Evolutionary conservation across 228 moss, liverwort and hornwort genomes (phyloP).

Genomic region (Sphagnum fallax): DNA sequence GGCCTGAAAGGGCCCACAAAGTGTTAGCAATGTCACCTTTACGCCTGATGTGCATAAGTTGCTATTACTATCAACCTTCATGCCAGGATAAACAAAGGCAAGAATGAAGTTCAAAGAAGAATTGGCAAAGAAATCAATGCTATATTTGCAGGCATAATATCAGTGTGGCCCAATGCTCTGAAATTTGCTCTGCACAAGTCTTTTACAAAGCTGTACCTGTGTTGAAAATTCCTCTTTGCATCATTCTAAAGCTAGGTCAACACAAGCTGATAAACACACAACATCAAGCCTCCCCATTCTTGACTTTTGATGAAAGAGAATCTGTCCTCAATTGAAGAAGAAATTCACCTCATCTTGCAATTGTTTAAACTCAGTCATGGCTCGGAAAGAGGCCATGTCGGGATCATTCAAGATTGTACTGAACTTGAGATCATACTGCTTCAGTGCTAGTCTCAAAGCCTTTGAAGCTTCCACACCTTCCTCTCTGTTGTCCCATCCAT

Average conservation of each 20-base stretch:
- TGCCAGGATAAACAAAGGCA: too few species aligned
- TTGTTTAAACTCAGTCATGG: conserved; percentile 72
- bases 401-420: conserved; percentile 86
- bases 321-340: background rate
- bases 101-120: too few species aligned
- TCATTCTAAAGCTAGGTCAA: too few species aligned
- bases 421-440: conserved; percentile 70
- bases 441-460: conserved; percentile 67
- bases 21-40: background rate
- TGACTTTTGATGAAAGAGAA: too few species aligned
- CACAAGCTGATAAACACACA: too few species aligned
- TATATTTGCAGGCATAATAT: background rate
- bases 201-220: too few species aligned
- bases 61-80: too few species aligned
- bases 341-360: conserved; percentile 75
- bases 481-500: conserved; percentile 31
- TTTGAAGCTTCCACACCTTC: conserved; percentile 73
- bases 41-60: background rate
- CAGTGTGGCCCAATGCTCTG: background rate
- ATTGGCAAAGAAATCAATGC: too few species aligned
- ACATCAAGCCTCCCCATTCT: too few species aligned
- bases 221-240: too few species aligned
- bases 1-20: conserved; percentile 45
- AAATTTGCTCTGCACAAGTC: too few species aligned
- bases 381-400: conserved; percentile 86